These are phyloP conservation scores for Kwoniella newhampshirensis DNA, from an alignment of 768 basidiomycete species.

Conservation along the genomic window DNA sequence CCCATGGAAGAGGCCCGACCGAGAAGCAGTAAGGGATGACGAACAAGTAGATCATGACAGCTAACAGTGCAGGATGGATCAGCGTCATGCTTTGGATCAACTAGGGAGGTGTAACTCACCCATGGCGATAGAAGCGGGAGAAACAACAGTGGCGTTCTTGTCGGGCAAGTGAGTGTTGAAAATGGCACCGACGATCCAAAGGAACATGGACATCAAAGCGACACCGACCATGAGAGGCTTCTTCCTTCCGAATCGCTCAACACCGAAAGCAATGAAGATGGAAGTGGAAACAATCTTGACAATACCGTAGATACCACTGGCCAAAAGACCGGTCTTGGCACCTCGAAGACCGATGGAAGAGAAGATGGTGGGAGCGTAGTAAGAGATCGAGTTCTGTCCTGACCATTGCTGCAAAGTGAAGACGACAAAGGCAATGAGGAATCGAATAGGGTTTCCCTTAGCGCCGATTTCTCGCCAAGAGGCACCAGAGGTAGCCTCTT, in stretches of 20 bases:
- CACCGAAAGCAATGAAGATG: conserved; percentile 53
- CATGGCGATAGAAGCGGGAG: conserved; percentile 68
- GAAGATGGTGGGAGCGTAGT: conserved; percentile 54
- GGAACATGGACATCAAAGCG: conserved; percentile 72
- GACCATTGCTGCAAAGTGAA: conserved; percentile 74
- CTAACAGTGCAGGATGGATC: too few species aligned
- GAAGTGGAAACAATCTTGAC: conserved; percentile 55
- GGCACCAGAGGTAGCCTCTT: conserved; percentile 64
- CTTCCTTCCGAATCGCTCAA: conserved; percentile 53
- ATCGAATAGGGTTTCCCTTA: conserved; percentile 77
- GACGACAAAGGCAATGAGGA: conserved; percentile 66
- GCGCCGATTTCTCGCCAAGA: conserved; percentile 75
- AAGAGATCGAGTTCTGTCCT: conserved; percentile 67
- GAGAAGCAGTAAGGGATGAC: conserved; percentile 84
- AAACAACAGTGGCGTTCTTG: conserved; percentile 54
- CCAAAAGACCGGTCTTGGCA: conserved; percentile 50
- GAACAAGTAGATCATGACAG: conserved; percentile 73
- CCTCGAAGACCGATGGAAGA: conserved; percentile 46
- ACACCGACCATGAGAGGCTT: conserved; percentile 66
- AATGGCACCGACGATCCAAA: conserved; percentile 81
- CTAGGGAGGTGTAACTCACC: too few species aligned
- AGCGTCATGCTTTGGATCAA: too few species aligned
- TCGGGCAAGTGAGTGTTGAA: conserved; percentile 67
- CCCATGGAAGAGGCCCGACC: conserved; percentile 70
- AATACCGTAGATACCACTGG: conserved; percentile 55